phyloP scores from a whole-genome alignment of 225 moss, liverwort and hornwort species.

The Asterella californica region DNA sequence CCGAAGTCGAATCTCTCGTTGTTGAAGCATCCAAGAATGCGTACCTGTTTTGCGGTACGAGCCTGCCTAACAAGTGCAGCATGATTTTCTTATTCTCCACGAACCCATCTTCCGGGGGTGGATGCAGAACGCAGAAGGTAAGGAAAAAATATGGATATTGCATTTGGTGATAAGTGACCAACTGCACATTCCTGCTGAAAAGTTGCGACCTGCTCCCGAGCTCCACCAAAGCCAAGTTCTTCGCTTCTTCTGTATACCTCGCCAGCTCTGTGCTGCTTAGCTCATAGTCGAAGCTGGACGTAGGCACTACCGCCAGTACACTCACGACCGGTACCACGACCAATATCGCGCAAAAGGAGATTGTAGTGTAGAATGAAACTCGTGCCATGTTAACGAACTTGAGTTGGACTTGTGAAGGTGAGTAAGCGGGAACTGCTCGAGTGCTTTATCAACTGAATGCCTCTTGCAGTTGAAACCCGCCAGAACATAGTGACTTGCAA shows the following conservation, averaged over 20 bases:
- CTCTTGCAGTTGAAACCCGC: not conserved
- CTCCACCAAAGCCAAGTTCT: not conserved
- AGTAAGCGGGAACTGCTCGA: not conserved
- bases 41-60: not conserved
- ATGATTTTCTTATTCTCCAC: not conserved
- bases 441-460: not conserved
- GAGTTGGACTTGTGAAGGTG: not conserved
- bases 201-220: not conserved
- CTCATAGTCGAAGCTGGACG: not conserved
- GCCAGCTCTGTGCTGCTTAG: not conserved
- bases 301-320: not conserved
- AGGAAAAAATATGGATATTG: not conserved
- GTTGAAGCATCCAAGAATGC: not conserved
- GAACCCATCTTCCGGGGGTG: not conserved
- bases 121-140: not conserved
- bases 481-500: not conserved
- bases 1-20: not conserved
- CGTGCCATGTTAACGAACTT: not conserved
- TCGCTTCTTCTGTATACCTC: not conserved
- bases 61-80: not conserved
- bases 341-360: not conserved
- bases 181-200: not conserved
- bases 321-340: not conserved
- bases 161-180: not conserved
- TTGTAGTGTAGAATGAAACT: not conserved